These are phyloP conservation scores for Antrodiella citrinella DNA, from an alignment of 768 basidiomycete species.

Conservation along the genomic window DNA sequence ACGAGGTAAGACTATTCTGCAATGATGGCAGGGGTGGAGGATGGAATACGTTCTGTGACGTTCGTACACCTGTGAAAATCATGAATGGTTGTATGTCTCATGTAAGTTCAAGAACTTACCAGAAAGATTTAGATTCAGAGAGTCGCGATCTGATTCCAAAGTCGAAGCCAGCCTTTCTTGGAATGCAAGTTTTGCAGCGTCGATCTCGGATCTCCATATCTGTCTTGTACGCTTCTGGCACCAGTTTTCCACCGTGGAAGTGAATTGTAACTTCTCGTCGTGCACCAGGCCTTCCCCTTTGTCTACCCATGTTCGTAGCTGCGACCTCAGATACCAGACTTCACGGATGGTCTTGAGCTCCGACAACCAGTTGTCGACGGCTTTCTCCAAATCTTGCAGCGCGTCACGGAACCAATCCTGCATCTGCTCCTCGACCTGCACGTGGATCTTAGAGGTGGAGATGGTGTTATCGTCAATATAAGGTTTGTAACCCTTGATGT, in stretches of 20 bases:
- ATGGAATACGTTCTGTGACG: constrained; percentile 49
- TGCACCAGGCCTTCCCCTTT: constrained; percentile 34
- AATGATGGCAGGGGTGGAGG: constrained; percentile 40
- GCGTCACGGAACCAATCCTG: constrained; percentile 59
- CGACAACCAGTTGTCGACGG: constrained; percentile 49
- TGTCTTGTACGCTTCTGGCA: constrained; percentile 44
- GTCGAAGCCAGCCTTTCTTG: constrained; percentile 31
- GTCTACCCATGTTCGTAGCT: constrained; percentile 37
- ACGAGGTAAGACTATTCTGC: constrained; percentile 28
- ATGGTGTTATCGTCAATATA: constrained; percentile 68
- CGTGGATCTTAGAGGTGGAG: constrained; percentile 40
- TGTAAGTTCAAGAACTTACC: not conserved
- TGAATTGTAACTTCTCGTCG: constrained; percentile 38
- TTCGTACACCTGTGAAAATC: constrained; percentile 36
- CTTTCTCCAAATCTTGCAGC: constrained; percentile 32
- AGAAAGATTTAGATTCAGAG: constrained; percentile 1
- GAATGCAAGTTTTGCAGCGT: constrained; percentile 38
- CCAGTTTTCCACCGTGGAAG: constrained; percentile 41
- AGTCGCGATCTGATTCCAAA: constrained; percentile 12
- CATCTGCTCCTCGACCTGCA: constrained; percentile 38
- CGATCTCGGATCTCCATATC: constrained; percentile 52
- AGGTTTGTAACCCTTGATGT: constrained; percentile 73
- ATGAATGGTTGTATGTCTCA: not conserved
- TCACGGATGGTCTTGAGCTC: constrained; percentile 53
- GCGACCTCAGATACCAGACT: constrained; percentile 63